phyloP scores from a whole-genome alignment of 768 basidiomycete genomes.

The Lentinus brumalis region DNA sequence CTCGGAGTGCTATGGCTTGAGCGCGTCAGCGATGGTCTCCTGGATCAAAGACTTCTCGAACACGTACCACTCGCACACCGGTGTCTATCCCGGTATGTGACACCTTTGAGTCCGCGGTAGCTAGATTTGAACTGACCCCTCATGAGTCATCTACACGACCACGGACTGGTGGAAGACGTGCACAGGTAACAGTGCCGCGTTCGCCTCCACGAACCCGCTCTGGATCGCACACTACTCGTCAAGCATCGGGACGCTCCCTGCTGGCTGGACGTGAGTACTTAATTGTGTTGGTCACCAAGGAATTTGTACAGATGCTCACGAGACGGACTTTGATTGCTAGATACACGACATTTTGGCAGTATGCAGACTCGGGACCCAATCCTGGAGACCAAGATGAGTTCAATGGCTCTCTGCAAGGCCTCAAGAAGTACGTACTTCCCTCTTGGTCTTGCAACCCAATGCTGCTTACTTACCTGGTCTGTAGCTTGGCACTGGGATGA shows the following conservation, averaged over 20 bases:
- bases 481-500: neutral
- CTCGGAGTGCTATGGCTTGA: constrained; percentile 56
- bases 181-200: constrained; percentile 58
- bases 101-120: neutral
- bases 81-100: constrained; percentile 38
- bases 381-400: constrained; percentile 61
- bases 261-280: constrained; percentile 54
- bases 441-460: neutral
- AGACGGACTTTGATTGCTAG: constrained; percentile 27
- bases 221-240: constrained; percentile 62
- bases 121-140: neutral
- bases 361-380: constrained; percentile 53
- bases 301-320: neutral
- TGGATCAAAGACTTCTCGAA: constrained; percentile 66
- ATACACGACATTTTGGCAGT: constrained; percentile 62
- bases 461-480: neutral
- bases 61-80: constrained; percentile 53
- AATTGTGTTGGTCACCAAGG: too few species aligned
- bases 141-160: constrained; percentile 59
- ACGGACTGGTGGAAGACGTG: constrained; percentile 71
- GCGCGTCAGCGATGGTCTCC: constrained; percentile 55
- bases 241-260: constrained; percentile 53
- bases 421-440: constrained; percentile 36
- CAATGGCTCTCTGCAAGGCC: constrained; percentile 51
- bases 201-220: constrained; percentile 53